Percentiles rank a stretch among this genome's conserved stretches.
phyloP scores from a whole-genome alignment of 805 yeast genomes.

The Maudiozyma pseudohumilis region DNA sequence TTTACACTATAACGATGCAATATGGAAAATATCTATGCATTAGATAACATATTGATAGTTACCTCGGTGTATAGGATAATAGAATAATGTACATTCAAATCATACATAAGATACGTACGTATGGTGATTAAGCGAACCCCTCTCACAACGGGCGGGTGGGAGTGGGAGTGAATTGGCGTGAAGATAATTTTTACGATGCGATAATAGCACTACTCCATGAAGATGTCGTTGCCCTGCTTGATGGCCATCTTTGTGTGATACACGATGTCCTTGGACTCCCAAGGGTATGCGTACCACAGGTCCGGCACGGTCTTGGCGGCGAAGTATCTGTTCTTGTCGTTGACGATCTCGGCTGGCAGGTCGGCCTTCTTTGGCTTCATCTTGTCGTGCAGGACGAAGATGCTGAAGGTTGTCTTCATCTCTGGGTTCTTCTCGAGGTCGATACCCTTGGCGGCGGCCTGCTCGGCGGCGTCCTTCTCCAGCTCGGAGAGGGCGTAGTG shows the following conservation, averaged over 20 bases:
- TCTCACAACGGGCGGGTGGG: no score
- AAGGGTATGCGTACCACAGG: constrained; percentile 78
- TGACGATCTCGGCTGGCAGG: constrained; percentile 53
- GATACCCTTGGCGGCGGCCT: constrained; percentile 44
- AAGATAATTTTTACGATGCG: no score
- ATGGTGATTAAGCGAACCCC: no score
- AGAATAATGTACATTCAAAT: no score
- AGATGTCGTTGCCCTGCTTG: constrained; percentile 62
- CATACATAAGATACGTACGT: no score
- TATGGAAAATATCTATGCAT: no score
- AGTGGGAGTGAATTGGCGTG: no score
- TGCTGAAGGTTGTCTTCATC: constrained; percentile 52
- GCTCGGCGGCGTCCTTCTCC: constrained; percentile 58
- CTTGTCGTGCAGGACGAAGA: constrained; percentile 74
- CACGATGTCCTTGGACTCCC: constrained; percentile 74
- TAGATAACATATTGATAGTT: no score
- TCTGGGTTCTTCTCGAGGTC: constrained; percentile 34
- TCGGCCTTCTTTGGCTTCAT: constrained; percentile 62
- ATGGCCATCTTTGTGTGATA: constrained; percentile 61
- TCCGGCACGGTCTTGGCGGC: constrained; percentile 72
- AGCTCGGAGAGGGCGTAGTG: constrained; percentile 71
- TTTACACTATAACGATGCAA: no score
- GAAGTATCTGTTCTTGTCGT: constrained; percentile 48
- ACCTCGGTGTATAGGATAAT: no score
- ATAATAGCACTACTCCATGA: constrained; percentile 16